phyloP scores from a whole-genome alignment of 306 rosid species.

The Mucuna pruriens region DNA sequence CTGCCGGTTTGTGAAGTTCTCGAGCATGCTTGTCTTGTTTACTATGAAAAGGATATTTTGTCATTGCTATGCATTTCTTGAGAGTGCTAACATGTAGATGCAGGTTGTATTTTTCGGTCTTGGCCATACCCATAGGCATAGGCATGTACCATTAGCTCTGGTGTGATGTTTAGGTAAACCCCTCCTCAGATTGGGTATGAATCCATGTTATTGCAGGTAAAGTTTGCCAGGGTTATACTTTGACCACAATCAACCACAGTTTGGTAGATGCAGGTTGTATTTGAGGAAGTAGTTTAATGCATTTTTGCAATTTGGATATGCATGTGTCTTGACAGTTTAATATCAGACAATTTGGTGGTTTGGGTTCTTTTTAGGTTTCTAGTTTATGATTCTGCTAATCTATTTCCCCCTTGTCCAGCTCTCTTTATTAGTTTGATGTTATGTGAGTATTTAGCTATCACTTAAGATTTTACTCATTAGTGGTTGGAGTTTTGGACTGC shows the following conservation, averaged over 20 bases:
- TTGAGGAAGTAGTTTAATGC: background rate
- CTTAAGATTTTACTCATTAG: background rate
- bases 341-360: slow-evolving; percentile 21
- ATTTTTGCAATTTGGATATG: background rate
- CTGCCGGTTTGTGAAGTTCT: slow-evolving; percentile 39
- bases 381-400: background rate
- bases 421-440: slow-evolving; percentile 24
- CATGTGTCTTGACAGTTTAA: slow-evolving; percentile 24
- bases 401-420: slow-evolving; percentile 19
- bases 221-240: background rate
- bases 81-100: slow-evolving; percentile 24
- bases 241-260: background rate
- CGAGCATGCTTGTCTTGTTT: background rate
- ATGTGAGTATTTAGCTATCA: background rate
- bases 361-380: slow-evolving; percentile 10
- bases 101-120: background rate
- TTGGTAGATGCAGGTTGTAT: too few species aligned
- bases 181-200: background rate
- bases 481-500: background rate
- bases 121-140: background rate
- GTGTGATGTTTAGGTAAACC: background rate
- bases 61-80: slow-evolving; percentile 24
- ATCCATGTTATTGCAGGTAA: background rate
- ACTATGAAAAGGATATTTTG: background rate
- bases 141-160: background rate